Percentiles rank a stretch among this genome's conserved stretches.
Conservation (phyloP, 768 basidiomycete genomes). For the Boletus reticulatus region DNA sequence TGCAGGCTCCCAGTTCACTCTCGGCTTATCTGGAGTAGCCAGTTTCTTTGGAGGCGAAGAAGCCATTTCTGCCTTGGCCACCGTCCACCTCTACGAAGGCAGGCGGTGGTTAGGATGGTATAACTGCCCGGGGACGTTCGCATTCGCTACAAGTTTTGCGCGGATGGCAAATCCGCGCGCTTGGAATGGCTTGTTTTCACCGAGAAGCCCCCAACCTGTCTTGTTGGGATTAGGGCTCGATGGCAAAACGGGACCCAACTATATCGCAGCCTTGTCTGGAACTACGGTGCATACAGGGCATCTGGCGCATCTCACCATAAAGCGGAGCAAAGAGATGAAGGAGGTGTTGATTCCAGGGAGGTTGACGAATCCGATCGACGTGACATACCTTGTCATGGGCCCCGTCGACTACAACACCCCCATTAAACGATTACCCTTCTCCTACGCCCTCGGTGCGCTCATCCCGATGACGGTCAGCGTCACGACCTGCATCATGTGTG, state of each 20-base stretch:
- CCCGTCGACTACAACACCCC: slow-evolving; percentile 4
- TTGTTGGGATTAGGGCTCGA: slow-evolving; percentile 29
- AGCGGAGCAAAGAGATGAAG: slow-evolving; percentile 6
- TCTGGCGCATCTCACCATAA: slow-evolving; percentile 21
- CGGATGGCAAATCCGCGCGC: slow-evolving; percentile 24
- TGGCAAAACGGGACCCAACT: slow-evolving; percentile 29
- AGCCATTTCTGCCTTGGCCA: slow-evolving; percentile 34
- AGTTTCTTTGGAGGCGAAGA: slow-evolving; percentile 38
- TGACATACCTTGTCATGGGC: slow-evolving; percentile 15
- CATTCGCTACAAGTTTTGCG: slow-evolving; percentile 31
- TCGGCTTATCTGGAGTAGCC: slow-evolving; percentile 30
- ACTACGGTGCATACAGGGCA: slow-evolving; percentile 22
- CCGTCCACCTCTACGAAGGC: slow-evolving; percentile 32
- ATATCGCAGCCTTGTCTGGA: slow-evolving; percentile 24
- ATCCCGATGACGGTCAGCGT: slow-evolving; percentile 26
- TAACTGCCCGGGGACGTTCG: slow-evolving; percentile 34
- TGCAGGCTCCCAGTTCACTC: slow-evolving; percentile 13
- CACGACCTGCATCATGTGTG: slow-evolving; percentile 21
- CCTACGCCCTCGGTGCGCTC: slow-evolving; percentile 4
- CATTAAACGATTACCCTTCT: slow-evolving; percentile 4
- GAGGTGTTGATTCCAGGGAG: slow-evolving; percentile 19
- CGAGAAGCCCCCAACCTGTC: slow-evolving; percentile 14
- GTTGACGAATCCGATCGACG: slow-evolving; percentile 14
- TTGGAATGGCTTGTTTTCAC: slow-evolving; percentile 27
- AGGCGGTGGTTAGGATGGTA: slow-evolving; percentile 38